Percentiles rank a stretch among this genome's conserved stretches.
Evolutionary conservation across 169 alveolate genomes (phyloP).

Genomic region (Plasmodium yoelii): DNA sequence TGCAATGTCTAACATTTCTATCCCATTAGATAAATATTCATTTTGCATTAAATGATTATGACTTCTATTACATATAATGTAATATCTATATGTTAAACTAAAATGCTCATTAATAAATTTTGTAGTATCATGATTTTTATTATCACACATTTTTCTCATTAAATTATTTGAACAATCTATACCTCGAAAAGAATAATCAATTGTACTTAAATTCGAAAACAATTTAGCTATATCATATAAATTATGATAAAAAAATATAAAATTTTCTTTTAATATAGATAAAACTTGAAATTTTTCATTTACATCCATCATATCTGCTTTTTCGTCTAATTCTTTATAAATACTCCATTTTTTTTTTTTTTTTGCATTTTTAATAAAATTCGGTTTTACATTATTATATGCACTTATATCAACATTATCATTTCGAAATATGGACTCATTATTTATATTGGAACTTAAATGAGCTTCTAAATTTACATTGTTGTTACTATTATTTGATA

Average conservation of each 20-base stretch:
- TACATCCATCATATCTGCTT: constrained; percentile 54
- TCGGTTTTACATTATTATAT: not conserved
- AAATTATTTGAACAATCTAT: constrained; percentile 46
- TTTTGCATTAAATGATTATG: not conserved
- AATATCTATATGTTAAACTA: constrained; percentile 65
- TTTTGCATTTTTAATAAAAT: not conserved
- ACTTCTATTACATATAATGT: constrained; percentile 39
- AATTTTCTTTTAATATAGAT: constrained; percentile 70
- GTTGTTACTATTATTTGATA: not conserved
- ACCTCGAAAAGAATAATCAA: constrained; percentile 69
- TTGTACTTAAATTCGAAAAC: constrained; percentile 44
- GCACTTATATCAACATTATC: not conserved
- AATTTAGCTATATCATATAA: constrained; percentile 47
- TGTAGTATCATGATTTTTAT: constrained; percentile 26
- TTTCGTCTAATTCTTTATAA: constrained; percentile 50
- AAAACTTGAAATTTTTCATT: constrained; percentile 60
- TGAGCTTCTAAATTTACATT: not conserved
- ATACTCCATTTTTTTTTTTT: not conserved
- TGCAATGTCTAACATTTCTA: not conserved
- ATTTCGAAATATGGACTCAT: not conserved
- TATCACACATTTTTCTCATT: constrained; percentile 53
- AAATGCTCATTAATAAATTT: constrained; percentile 69
- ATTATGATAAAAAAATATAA: constrained; percentile 43
- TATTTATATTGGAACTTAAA: not conserved
- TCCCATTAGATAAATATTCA: not conserved